phyloP scores from a whole-genome alignment of 495 filamentous ascomycete genomes.

The Penicillium cinerascens region DNA sequence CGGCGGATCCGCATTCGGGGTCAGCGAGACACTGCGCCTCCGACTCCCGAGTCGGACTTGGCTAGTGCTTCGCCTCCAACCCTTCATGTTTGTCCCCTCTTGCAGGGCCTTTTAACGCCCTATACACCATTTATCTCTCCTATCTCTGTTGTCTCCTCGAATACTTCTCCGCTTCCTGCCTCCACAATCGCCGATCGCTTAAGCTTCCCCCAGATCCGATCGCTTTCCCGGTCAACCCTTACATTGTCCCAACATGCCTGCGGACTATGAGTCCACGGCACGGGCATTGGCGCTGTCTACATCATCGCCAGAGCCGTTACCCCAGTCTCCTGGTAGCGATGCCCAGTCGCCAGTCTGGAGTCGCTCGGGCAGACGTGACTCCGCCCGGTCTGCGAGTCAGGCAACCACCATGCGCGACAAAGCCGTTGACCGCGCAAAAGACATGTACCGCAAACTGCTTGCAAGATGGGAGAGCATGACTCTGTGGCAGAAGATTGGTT shows the following conservation, averaged over 20 bases:
- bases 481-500: slow-evolving; percentile 57
- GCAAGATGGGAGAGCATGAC: slow-evolving; percentile 54
- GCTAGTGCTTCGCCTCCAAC: slow-evolving; percentile 4
- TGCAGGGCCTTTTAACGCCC: slow-evolving; percentile 14
- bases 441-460: slow-evolving; percentile 19
- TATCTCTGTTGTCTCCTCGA: neutral
- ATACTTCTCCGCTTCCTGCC: neutral
- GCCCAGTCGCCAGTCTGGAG: slow-evolving; percentile 44
- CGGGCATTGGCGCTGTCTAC: slow-evolving; percentile 62
- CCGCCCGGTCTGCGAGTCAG: slow-evolving; percentile 23
- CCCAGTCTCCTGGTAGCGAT: slow-evolving; percentile 28
- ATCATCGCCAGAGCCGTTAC: slow-evolving; percentile 41
- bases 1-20: slow-evolving; percentile 6
- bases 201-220: slow-evolving; percentile 7
- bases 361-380: slow-evolving; percentile 34
- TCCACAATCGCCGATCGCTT: slow-evolving; percentile 3
- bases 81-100: slow-evolving; percentile 3
- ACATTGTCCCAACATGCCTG: slow-evolving; percentile 39
- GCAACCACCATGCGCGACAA: slow-evolving; percentile 39
- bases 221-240: neutral
- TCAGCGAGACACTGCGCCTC: neutral
- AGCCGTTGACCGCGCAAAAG: slow-evolving; percentile 39
- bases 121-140: neutral
- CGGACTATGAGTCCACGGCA: slow-evolving; percentile 60
- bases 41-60: neutral